A percentile compares a stretch with the other conserved stretches of the same genome.
Evolutionary conservation across 345 rosid genomes (phyloP).

Genomic region (Luvunga scandens): DNA sequence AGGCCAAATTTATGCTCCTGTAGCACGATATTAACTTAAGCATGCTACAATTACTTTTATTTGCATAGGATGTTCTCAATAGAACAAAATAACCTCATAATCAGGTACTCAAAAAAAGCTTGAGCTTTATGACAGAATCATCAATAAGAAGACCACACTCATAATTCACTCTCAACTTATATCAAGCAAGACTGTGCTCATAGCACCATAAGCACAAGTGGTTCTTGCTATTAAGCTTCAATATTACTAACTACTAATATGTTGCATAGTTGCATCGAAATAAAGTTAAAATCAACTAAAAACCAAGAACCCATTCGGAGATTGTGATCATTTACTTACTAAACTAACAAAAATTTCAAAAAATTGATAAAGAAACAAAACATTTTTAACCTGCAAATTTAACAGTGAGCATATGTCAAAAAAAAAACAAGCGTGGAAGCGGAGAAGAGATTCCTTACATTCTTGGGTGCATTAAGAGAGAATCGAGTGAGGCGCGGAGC

Average conservation of each 20-base stretch:
- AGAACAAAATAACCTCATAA: not conserved
- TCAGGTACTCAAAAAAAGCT: not conserved
- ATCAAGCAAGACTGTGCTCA: not conserved
- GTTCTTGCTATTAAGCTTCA: not conserved
- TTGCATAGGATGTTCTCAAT: not conserved
- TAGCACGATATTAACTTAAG: not conserved
- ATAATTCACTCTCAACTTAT: too few relatives aligned
- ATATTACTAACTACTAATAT: too few relatives aligned
- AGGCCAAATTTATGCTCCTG: not conserved
- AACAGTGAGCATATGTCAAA: not conserved
- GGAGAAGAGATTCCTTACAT: constrained; percentile 34
- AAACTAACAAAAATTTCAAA: not conserved
- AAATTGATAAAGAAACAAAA: not conserved
- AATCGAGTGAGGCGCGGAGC: constrained; percentile 50
- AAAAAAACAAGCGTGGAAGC: not conserved
- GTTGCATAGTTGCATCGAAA: too few relatives aligned
- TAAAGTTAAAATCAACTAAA: not conserved
- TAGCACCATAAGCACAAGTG: not conserved
- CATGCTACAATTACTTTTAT: not conserved
- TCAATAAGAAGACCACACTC: too few relatives aligned
- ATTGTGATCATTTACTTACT: not conserved
- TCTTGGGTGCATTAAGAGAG: constrained; percentile 56
- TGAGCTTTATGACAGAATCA: not conserved
- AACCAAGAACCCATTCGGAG: constrained; percentile 2
- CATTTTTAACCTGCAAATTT: not conserved